Evolutionary conservation across 169 alveolate species (phyloP).

Genomic region (Eimeria zaria): DNA sequence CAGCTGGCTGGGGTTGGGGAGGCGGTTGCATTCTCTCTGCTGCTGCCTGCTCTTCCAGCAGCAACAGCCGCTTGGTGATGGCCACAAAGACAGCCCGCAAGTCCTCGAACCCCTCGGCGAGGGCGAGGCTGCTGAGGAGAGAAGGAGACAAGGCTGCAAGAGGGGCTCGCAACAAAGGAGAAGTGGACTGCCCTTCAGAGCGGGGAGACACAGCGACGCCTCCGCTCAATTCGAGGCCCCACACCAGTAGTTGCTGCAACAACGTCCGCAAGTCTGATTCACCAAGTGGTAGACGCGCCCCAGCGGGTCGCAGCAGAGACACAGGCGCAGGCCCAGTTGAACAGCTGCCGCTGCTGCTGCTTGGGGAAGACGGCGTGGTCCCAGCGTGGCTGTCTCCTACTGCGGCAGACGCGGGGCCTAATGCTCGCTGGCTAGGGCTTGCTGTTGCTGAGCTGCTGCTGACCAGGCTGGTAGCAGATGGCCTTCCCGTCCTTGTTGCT

Average conservation of each 20-base stretch:
- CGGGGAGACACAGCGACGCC: neutral
- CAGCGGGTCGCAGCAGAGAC: slow-evolving; percentile 27
- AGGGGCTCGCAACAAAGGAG: slow-evolving; percentile 43
- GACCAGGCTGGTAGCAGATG: slow-evolving; percentile 50
- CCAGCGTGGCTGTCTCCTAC: neutral
- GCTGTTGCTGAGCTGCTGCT: slow-evolving; percentile 10
- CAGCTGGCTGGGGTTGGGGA: neutral
- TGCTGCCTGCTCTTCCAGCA: slow-evolving; percentile 39
- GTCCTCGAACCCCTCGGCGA: slow-evolving; percentile 9
- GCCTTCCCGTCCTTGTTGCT: neutral
- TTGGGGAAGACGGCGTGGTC: neutral
- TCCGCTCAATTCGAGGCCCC: slow-evolving; percentile 48
- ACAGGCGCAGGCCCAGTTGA: neutral
- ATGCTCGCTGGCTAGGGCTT: neutral
- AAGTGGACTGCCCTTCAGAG: neutral
- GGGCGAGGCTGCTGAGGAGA: slow-evolving; percentile 3
- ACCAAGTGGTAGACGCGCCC: neutral
- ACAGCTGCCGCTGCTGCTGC: slow-evolving; percentile 16
- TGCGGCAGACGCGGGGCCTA: neutral
- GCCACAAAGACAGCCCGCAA: slow-evolving; percentile 2
- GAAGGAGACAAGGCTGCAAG: slow-evolving; percentile 7
- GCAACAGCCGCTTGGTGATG: slow-evolving; percentile 10
- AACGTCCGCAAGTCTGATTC: slow-evolving; percentile 12
- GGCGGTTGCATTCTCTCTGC: neutral
- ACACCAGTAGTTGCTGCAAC: slow-evolving; percentile 68